Evolutionary conservation across 768 basidiomycete genomes (phyloP).

Genomic region (Xerocomellus dryophilus): DNA sequence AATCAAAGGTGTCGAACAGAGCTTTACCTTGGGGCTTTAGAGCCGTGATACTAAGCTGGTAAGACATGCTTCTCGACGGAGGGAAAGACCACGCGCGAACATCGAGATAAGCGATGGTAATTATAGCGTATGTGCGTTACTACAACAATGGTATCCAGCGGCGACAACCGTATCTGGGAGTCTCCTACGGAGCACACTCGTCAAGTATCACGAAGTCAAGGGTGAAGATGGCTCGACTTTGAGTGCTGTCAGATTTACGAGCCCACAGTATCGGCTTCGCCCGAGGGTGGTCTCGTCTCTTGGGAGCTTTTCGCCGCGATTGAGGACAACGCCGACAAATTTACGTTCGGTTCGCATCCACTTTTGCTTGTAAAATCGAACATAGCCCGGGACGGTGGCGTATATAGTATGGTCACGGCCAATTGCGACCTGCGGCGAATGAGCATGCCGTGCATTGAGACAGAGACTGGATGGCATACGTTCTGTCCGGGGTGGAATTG

Average conservation of each 20-base stretch:
- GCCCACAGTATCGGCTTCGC: conserved; percentile 80
- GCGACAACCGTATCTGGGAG: not conserved
- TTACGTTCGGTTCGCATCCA: conserved; percentile 70
- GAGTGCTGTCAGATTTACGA: conserved; percentile 58
- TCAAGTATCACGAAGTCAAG: conserved; percentile 5
- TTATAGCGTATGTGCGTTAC: conserved; percentile 16
- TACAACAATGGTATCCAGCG: conserved; percentile 17
- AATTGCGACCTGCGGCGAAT: conserved; percentile 65
- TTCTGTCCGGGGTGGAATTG: conserved; percentile 93
- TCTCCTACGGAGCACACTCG: not conserved
- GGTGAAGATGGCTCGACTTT: conserved; percentile 14
- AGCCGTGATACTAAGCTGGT: conserved; percentile 40
- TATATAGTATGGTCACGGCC: conserved; percentile 95
- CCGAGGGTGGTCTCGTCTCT: conserved; percentile 71
- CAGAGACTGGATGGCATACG: conserved; percentile 46
- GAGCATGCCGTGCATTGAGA: conserved; percentile 1
- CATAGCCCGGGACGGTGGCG: conserved; percentile 84
- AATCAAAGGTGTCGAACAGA: not conserved
- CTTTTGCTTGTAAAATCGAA: conserved; percentile 89
- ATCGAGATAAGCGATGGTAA: conserved; percentile 4
- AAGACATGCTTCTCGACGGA: conserved; percentile 25
- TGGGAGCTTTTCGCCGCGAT: conserved; percentile 82
- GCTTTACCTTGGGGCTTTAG: conserved; percentile 39
- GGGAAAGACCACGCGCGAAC: not conserved
- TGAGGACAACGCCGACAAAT: conserved; percentile 81